Base-by-base conservation (phyloP, 352 stramenopile species). In the Pythium vanterpoolii region DNA sequence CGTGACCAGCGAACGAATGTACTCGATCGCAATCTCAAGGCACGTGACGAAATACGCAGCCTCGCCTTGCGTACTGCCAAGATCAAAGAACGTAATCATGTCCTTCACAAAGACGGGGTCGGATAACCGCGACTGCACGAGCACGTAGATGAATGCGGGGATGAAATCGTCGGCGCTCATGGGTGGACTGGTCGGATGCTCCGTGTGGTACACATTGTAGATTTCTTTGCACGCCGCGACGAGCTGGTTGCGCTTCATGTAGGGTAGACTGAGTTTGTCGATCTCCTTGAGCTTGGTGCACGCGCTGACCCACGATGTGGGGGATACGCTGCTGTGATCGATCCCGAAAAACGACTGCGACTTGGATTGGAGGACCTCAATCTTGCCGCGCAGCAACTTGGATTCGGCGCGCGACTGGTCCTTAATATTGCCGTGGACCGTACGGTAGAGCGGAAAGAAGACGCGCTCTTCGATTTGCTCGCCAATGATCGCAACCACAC, bases 161-260 rank as follows among this genome's bases (percentile, higher is more conserved):
- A 95, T 93, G 38, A 95, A 95, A 13, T 89, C 82, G 58, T 95
- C 86, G 18, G 83, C 86, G 38, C 72, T 93, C 83, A 95, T 93
- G 21, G 84, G 83, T n/a, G 79, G 42, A 38, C 89, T 83, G 2
- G 52, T 74, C 3, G 80, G 78, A 36, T 93, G 83, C 53, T 95
- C 86, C 0, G 57, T 66, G 56, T 92, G 79, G 31, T 82, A 92
- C 10, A 90, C 67, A 6, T 56, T 71, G 63, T 95, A 95, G 54
- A 95, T 95, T 58, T 92, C 81, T 56, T 95, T 92, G 60, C 82
- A 90, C 2, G 80, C 75, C 5, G 69, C 69, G 11, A 95, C 68
- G 28, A 95, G 64, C 40, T 93, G 74, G 19, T 76, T 71, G 21
- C 83, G 82, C 66, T 95, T 95, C 78, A 89, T 88, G 50, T 90